Base-by-base conservation (phyloP, 2,329 filamentous ascomycete genomes). In the Neoscytalidium dimidiatum region DNA sequence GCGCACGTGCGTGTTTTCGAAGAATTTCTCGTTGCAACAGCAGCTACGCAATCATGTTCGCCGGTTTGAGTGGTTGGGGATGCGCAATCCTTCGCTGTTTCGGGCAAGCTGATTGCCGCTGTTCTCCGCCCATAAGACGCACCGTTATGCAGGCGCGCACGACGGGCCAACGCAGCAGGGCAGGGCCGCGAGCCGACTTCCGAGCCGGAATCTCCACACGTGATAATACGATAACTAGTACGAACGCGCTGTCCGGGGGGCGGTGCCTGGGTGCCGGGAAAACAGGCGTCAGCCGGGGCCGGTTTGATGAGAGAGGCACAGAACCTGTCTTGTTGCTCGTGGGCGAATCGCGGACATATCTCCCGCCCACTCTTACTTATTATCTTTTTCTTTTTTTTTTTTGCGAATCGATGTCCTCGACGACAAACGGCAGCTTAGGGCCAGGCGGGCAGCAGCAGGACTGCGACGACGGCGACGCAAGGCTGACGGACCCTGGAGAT, bases 71-170 rank as follows among this genome's bases (percentile, higher is more conserved):
- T 21, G 28, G 49, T 19, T 52, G 49, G n/a, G n/a, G 49, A 52
- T 60, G 43, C 56, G 56, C 38, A 46, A 60, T 46, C 56, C 56
- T 46, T 60, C 38, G 56, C 56, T 44, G 56, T 23, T 60, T 60
- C 56, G 28, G 56, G 56, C 38, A 60, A 60, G 56, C 56, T 60
- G 56, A 60, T 60, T 60, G 56, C 56, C 56, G 8, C 26, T 21
- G 26, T 31, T 46, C 56, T 60, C 38, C 41, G 56, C 56, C 56
- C 21, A n/a, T n/a, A 57, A 60, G 14, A n/a, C 26, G 56, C 56
- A 26, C 41, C 56, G 56, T 46, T 46, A 17, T 33, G 38, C 56
- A 46, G 49, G 49, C 49, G n/a, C n/a, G n/a, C n/a, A n/a, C n/a
- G n/a, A n/a, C n/a, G 5, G 28, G 28, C 28, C 17, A 29, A 14